These are phyloP conservation scores for Populus trichocarpa DNA, from an alignment of 441 rosid species.

Conservation along the genomic window DNA sequence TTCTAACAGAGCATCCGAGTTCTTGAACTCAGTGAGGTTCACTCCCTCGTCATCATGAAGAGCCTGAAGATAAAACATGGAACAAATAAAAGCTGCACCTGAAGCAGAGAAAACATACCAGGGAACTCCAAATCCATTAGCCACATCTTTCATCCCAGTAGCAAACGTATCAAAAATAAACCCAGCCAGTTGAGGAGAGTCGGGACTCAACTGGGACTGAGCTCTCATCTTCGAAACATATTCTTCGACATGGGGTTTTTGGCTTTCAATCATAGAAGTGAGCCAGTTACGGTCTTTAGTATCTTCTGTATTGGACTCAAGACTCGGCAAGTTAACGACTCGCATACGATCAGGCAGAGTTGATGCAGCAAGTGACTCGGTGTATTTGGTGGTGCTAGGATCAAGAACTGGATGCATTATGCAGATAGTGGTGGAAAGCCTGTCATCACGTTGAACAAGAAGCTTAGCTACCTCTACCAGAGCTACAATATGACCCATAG, in stretches of 20 bases:
- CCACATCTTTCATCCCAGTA: conserved; percentile 31
- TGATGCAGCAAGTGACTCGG: background rate
- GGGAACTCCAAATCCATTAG: conserved; percentile 35
- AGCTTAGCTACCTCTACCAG: background rate
- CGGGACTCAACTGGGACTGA: background rate
- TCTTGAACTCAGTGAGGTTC: conserved; percentile 23
- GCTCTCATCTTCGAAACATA: background rate
- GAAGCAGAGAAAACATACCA: conserved; percentile 39
- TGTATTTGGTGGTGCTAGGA: background rate
- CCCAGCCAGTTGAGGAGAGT: conserved; percentile 23
- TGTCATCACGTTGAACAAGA: background rate
- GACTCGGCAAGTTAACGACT: background rate
- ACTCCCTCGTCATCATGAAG: conserved; percentile 26
- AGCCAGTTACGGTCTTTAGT: background rate
- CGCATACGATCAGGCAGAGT: background rate
- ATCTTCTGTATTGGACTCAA: background rate
- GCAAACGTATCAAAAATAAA: conserved; percentile 46
- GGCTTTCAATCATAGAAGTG: conserved; percentile 8
- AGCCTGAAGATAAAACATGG: conserved; percentile 24
- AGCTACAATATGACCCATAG: background rate
- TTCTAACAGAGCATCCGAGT: conserved; percentile 27
- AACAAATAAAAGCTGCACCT: conserved; percentile 34
- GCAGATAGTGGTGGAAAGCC: background rate
- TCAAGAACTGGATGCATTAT: background rate
- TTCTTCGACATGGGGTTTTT: conserved; percentile 23